Percentiles rank a stretch among this genome's conserved stretches.
Evolutionary conservation across 306 rosid genomes (phyloP).

Genomic region (Glycyrrhiza uralensis): DNA sequence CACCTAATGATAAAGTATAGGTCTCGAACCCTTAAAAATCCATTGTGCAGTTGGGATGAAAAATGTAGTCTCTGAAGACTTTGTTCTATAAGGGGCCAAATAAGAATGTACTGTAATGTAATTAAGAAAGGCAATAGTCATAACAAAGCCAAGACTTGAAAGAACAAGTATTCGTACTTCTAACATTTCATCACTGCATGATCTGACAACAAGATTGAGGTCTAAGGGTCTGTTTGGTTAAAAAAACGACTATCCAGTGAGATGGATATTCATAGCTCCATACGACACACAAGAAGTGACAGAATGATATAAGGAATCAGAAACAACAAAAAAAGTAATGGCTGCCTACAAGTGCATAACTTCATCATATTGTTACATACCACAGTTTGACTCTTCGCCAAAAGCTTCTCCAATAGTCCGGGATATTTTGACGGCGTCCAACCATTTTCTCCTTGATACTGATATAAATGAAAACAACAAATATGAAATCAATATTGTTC

Average conservation of each 20-base stretch:
- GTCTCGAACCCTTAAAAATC: neutral
- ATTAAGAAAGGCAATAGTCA: too few relatives aligned
- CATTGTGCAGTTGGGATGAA: neutral
- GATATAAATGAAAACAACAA: constrained; percentile 25
- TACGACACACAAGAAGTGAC: neutral
- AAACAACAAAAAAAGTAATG: constrained; percentile 1
- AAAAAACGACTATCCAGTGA: too few relatives aligned
- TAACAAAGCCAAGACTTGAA: too few relatives aligned
- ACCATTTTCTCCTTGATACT: constrained; percentile 98
- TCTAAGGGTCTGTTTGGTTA: too few relatives aligned
- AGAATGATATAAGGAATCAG: constrained; percentile 1
- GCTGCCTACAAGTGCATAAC: constrained; percentile 4
- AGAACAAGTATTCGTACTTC: too few relatives aligned
- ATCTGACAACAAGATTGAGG: too few relatives aligned
- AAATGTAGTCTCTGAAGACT: too few relatives aligned
- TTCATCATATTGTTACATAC: constrained; percentile 54
- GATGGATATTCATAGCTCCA: neutral
- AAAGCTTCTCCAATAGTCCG: constrained; percentile 80
- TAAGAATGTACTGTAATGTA: too few relatives aligned
- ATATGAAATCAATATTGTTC: constrained; percentile 17
- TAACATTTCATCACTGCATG: too few relatives aligned
- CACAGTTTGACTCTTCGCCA: constrained; percentile 89
- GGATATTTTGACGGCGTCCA: constrained; percentile 91
- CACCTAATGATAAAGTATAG: neutral
- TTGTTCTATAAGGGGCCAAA: neutral